Evolutionary conservation across 2,329 filamentous ascomycete species (phyloP).

Genomic region (Fusarium sp.): DNA sequence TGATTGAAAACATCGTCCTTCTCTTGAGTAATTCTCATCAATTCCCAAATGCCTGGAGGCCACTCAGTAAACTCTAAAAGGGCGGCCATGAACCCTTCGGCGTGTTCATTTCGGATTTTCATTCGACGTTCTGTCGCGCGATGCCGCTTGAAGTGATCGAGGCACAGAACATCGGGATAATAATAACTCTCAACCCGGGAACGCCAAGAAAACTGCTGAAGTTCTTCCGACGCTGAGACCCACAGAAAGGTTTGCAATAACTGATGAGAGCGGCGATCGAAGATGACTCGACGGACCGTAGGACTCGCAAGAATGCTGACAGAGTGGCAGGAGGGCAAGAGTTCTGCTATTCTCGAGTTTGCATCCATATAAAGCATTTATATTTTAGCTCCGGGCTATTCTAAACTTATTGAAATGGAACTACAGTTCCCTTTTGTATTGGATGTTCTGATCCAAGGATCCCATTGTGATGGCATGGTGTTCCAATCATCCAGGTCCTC

Average conservation of each 20-base stretch:
- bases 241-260: not conserved
- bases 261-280: not conserved
- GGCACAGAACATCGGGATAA: not conserved
- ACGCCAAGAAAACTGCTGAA: not conserved
- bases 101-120: not conserved
- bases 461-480: not conserved
- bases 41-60: not conserved
- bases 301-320: not conserved
- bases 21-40: not conserved
- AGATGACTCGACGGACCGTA: not conserved
- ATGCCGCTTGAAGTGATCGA: not conserved
- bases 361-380: not conserved
- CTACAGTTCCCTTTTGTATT: not conserved
- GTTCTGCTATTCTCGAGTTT: not conserved
- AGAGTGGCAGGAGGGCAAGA: not conserved
- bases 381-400: too few species aligned
- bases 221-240: not conserved
- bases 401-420: not conserved
- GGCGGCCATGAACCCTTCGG: not conserved
- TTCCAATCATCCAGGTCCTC: not conserved
- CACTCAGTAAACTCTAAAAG: not conserved
- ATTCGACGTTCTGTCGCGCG: not conserved
- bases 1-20: not conserved
- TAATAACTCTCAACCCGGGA: not conserved
- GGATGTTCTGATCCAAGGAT: not conserved